Evolutionary conservation across 2,329 filamentous ascomycete genomes (phyloP), one percentile per base, ranked within the genome.

Genomic region (Chrysosporium keratinophilum): DNA sequence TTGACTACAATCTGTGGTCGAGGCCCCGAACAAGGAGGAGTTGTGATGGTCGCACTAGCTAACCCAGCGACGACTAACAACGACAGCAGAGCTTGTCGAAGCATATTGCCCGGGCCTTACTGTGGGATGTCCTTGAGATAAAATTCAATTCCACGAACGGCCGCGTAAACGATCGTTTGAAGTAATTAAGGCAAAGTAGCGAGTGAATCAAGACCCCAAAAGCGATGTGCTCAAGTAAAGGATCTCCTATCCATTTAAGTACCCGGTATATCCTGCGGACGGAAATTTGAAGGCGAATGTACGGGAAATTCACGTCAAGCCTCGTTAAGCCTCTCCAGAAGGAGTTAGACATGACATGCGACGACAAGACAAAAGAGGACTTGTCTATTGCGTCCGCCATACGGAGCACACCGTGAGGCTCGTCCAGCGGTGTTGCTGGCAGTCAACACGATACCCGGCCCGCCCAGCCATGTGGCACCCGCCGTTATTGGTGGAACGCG

Each of bases 241-340:
- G 19, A 14, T 12, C 15, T 23, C 31, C 5, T 12, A 2, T 15
- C 31, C 11, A 15, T 23, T 48, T 20, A 23, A 23, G 17, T 44
- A 44, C 19, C 7, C 14, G 19, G 42, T 14, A 15, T 41, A 6
- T 17, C 39, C 19, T 17, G 1, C 39, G 23, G 23, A 28, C 7
- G 23, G 23, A 28, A 4, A 28, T 7, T 28, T 28, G 23, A 28
- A 28, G 23, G 7, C 23, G 7, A 28, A 28, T 28, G 23, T 7
- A 3, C 39, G 39, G 15, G 39, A 15, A 41, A 6, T 7, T 28
- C 23, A 28, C n/a, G 14, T 41, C 15, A 15, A 9, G 40, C 41
- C 47, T 50, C 47, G 47, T 50, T 50, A 50, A 50, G 11, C 31
- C 19, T 40, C 47, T 41, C 47, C 47, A 33, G 15, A 50, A 41